Base-by-base conservation (phyloP, 2,329 filamentous ascomycete species). In the Clonostachys rhizophaga region DNA sequence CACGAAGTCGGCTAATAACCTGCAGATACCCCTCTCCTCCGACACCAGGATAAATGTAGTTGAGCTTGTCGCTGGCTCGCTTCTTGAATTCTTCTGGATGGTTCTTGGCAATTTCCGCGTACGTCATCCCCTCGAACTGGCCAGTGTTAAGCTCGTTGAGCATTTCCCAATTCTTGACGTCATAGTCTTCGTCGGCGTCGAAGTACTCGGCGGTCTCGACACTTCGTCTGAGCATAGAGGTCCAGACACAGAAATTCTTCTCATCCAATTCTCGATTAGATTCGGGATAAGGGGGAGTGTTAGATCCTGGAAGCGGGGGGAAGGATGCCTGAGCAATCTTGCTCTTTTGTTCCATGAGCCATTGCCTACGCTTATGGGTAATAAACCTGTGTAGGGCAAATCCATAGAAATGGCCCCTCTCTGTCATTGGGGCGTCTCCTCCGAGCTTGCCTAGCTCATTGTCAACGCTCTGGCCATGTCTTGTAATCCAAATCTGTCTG, bases 161-260 rank as follows among this genome's bases (percentile, higher is more conserved):
- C 89, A 96, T 95, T 59, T 91, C 88, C 90, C 92, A 96, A 56
- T 95, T 89, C 72, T 99, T 99, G 57, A 95, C 85, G 55, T 97
- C 94, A 63, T 92, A 96, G 46, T 96, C 89, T 18, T 97, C 92
- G 54, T 97, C 94, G 0, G 74, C 77, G 55, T 95, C 88, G 64
- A 97, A 99, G 64, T 87, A 87, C 53, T 94, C 84, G 1, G 87
- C 91, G 1, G 91, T 95, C 61, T 96, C 84, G 44, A 94, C 85
- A 50, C 89, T 91, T 53, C 94, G 87, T 62, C 88, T 86, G 52
- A 99, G 80, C 92, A 97, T 97, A 3, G 89, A 95, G 1, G 92
- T 96, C 94, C 94, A 99, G 14, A 99, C 89, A 65, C 94, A 99
- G 63, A 96, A 97, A 62, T 90, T 90, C 72, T 96, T 95, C 59